phyloP scores from a whole-genome alignment of 441 rosid genomes.

The Biscutella laevigata region DNA sequence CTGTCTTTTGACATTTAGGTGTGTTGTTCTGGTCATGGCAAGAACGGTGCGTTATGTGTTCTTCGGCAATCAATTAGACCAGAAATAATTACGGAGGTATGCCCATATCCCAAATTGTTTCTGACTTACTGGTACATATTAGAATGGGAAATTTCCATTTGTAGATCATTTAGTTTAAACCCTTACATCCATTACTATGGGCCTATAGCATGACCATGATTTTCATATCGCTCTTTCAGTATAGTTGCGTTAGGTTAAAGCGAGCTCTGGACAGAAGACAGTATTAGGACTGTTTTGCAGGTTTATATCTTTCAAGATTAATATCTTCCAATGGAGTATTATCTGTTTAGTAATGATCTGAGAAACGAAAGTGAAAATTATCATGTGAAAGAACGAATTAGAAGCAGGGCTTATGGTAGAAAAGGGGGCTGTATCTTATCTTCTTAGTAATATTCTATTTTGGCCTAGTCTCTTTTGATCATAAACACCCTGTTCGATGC shows the following conservation, averaged over 20 bases:
- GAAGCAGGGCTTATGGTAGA: not conserved
- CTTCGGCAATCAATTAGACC: conserved; percentile 98
- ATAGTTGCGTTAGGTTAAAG: conserved; percentile 11
- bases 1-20: conserved; percentile 41
- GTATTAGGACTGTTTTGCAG: conserved; percentile 2
- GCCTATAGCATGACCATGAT: not conserved
- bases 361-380: conserved; percentile 2
- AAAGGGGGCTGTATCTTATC: conserved; percentile 2
- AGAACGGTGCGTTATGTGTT: conserved; percentile 81
- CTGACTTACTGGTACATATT: not conserved
- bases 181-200: conserved; percentile 1
- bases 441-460: conserved; percentile 4
- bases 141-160: not conserved
- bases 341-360: conserved; percentile 6
- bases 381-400: not conserved
- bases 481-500: conserved; percentile 7
- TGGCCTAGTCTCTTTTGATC: conserved; percentile 5
- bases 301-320: conserved; percentile 17
- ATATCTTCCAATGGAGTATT: not conserved
- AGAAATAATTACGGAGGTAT: conserved; percentile 94
- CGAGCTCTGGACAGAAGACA: conserved; percentile 9
- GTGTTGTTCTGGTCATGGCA: conserved; percentile 99
- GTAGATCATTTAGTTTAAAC: not conserved
- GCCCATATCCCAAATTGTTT: conserved; percentile 13
- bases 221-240: not conserved